A percentile compares a stretch with the other conserved stretches of the same genome.
These are phyloP conservation scores for Cyclospora cayetanensis DNA, from an alignment of 169 alveolate genomes.

Conservation along the genomic window DNA sequence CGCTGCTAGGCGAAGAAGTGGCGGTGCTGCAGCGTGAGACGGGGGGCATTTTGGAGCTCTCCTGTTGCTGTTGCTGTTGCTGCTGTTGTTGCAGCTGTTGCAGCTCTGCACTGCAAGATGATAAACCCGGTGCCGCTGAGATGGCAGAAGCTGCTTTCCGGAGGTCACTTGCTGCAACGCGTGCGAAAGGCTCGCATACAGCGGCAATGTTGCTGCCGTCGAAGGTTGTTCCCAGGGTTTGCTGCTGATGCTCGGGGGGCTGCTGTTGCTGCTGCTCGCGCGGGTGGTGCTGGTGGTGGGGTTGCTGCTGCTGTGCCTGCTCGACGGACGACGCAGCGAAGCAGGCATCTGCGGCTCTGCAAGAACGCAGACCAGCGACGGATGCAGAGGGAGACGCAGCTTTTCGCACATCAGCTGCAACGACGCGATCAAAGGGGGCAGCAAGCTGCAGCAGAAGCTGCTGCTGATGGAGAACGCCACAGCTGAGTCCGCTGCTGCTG, in stretches of 20 bases:
- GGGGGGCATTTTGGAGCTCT: background rate
- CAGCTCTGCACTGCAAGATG: background rate
- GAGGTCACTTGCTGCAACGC: background rate
- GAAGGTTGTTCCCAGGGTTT: background rate
- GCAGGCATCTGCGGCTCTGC: background rate
- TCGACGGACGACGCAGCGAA: background rate
- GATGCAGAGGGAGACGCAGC: slow-evolving; percentile 22
- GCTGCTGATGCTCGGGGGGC: slow-evolving; percentile 3
- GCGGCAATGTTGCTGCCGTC: background rate
- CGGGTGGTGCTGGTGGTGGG: slow-evolving; percentile 36
- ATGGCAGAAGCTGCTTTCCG: background rate
- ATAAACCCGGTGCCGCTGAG: background rate
- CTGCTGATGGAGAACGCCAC: slow-evolving; percentile 10
- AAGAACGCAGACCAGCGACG: background rate
- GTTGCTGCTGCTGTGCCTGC: slow-evolving; percentile 34
- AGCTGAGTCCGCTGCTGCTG: slow-evolving; percentile 39
- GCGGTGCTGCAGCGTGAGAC: slow-evolving; percentile 57
- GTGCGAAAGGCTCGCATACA: background rate
- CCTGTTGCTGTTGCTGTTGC: slow-evolving; percentile 54
- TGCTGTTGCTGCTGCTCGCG: background rate
- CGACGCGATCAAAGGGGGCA: background rate
- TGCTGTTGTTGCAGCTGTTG: slow-evolving; percentile 48
- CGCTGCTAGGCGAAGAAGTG: slow-evolving; percentile 35
- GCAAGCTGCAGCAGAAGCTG: background rate
- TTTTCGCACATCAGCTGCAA: slow-evolving; percentile 14